These are phyloP conservation scores for Trypanosoma conorhini DNA, from an alignment of 208 protist species.

Conservation along the genomic window DNA sequence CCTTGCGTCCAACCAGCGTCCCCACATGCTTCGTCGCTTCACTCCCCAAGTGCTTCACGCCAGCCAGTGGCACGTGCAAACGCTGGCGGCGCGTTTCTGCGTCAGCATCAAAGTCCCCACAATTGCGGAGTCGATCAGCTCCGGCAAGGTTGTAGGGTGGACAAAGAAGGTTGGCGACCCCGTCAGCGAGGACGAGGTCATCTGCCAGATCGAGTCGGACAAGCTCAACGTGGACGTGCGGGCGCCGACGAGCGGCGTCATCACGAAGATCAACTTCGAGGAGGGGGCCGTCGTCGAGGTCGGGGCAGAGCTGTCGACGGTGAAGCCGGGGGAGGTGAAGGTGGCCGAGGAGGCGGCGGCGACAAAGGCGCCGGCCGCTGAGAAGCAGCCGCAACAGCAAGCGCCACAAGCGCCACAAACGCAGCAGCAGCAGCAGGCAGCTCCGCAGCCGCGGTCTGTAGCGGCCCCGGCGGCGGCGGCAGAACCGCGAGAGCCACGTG, in stretches of 20 bases:
- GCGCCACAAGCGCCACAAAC: neutral
- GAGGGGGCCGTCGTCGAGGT: slow-evolving; percentile 93
- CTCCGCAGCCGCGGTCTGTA: slow-evolving; percentile 15
- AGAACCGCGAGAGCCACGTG: slow-evolving; percentile 9
- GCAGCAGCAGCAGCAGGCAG: slow-evolving; percentile 19
- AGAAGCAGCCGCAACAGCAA: neutral
- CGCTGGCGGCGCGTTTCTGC: slow-evolving; percentile 79
- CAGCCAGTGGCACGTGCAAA: slow-evolving; percentile 26
- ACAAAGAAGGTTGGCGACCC: slow-evolving; percentile 95
- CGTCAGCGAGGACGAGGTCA: slow-evolving; percentile 96
- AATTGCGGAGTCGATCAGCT: slow-evolving; percentile 98
- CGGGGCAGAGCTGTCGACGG: slow-evolving; percentile 82
- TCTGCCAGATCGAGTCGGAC: slow-evolving; percentile 98
- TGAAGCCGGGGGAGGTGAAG: slow-evolving; percentile 69
- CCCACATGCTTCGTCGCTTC: slow-evolving; percentile 71
- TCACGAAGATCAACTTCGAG: slow-evolving; percentile 90
- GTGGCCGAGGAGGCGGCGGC: slow-evolving; percentile 22
- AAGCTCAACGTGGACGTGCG: slow-evolving; percentile 97
- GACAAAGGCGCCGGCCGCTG: slow-evolving; percentile 11
- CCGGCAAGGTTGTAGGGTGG: slow-evolving; percentile 96
- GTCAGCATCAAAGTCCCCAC: slow-evolving; percentile 93
- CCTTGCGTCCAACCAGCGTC: neutral
- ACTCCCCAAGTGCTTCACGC: slow-evolving; percentile 27
- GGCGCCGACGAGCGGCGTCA: slow-evolving; percentile 90
- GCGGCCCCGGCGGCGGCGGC: slow-evolving; percentile 31